These are phyloP conservation scores for Centella asiatica DNA, from an alignment of 129 eudicot species.

Conservation along the genomic window DNA sequence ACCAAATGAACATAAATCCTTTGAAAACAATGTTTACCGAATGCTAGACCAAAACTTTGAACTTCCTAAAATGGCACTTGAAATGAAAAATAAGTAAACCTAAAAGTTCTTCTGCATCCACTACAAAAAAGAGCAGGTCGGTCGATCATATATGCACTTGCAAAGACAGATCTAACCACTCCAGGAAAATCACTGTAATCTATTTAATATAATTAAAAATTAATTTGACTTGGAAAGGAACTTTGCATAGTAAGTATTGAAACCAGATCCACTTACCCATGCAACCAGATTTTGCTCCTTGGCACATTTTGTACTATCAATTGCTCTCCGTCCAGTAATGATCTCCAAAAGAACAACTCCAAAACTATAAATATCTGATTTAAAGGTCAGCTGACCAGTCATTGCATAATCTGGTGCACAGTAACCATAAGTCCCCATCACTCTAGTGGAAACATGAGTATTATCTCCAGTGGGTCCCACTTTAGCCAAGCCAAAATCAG, in stretches of 20 bases:
- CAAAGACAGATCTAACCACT: background rate
- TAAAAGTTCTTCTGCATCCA: background rate
- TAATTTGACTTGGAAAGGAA: too few relatives aligned
- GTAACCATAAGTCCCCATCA: slow-evolving; percentile 96
- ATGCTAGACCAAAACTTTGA: slow-evolving; percentile 3
- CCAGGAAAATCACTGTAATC: background rate
- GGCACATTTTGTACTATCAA: slow-evolving; percentile 40
- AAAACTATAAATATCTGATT: slow-evolving; percentile 83
- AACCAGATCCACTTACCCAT: slow-evolving; percentile 51
- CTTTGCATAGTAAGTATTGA: background rate
- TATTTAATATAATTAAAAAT: background rate
- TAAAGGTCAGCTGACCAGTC: slow-evolving; percentile 92
- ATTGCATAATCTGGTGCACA: slow-evolving; percentile 97
- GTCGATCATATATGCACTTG: background rate
- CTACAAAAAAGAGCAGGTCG: background rate
- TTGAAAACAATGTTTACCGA: background rate
- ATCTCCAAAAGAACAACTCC: slow-evolving; percentile 96
- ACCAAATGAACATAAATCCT: background rate
- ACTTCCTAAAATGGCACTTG: background rate
- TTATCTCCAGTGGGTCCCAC: slow-evolving; percentile 90
- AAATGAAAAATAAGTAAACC: background rate
- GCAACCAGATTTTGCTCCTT: slow-evolving; percentile 70
- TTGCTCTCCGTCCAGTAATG: slow-evolving; percentile 70
- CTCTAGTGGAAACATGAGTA: slow-evolving; percentile 93
- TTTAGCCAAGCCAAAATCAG: slow-evolving; percentile 93